These are phyloP conservation scores for Raffaelea deltoideospora DNA, from an alignment of 2,329 filamentous ascomycete genomes.

Conservation along the genomic window DNA sequence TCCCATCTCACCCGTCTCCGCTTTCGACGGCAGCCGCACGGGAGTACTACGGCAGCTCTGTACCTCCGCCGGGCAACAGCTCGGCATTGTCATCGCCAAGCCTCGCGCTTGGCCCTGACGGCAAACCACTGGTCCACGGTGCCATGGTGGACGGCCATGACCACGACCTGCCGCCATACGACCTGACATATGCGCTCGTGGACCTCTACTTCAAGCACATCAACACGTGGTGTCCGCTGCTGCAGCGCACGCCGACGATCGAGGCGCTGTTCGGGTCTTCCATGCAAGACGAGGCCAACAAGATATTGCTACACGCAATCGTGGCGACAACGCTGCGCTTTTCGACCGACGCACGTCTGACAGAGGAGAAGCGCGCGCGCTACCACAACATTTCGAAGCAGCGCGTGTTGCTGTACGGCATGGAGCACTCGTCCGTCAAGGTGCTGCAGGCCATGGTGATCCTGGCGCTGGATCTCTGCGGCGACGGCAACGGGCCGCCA, in stretches of 20 bases:
- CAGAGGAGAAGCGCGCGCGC: conserved; percentile 53
- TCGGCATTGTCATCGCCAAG: conserved; percentile 18
- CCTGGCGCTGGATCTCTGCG: conserved; percentile 68
- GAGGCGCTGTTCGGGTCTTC: conserved; percentile 69
- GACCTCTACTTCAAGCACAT: conserved; percentile 69
- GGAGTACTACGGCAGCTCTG: conserved; percentile 29
- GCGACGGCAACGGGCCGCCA: conserved; percentile 76
- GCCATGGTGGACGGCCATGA: too few species aligned
- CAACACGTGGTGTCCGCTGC: conserved; percentile 75
- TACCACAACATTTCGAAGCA: conserved; percentile 76
- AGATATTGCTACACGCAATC: conserved; percentile 73
- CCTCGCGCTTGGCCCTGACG: too few species aligned
- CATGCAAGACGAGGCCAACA: conserved; percentile 64
- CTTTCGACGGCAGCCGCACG: conserved; percentile 28
- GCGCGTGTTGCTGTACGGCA: conserved; percentile 70
- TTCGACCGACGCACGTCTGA: conserved; percentile 61
- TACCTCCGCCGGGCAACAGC: background rate
- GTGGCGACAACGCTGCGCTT: conserved; percentile 79
- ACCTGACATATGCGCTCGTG: conserved; percentile 55
- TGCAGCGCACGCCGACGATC: conserved; percentile 71
- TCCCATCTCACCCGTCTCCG: conserved; percentile 18
- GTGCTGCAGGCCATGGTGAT: conserved; percentile 79
- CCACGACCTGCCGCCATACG: conserved; percentile 59
- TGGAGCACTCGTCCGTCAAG: conserved; percentile 82
- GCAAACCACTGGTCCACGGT: too few species aligned